These are phyloP conservation scores for Schizosaccharomyces osmophilus DNA, from an alignment of 805 yeast species.

Conservation along the genomic window DNA sequence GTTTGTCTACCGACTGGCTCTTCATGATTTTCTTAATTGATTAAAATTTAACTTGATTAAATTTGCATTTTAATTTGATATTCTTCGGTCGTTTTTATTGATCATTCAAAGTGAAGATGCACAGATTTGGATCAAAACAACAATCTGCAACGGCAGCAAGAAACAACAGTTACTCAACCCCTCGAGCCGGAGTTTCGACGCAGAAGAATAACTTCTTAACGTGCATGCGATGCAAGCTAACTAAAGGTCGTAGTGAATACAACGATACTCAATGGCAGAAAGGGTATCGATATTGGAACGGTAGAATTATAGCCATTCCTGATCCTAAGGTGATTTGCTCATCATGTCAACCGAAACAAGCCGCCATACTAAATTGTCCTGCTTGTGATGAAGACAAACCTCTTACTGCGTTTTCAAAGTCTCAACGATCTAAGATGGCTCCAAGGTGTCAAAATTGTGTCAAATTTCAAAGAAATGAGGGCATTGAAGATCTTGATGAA, in stretches of 20 bases:
- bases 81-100: no score
- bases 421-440: not conserved
- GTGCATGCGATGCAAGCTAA: not conserved
- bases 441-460: not conserved
- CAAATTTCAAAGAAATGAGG: not conserved
- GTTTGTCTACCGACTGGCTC: no score
- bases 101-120: no score
- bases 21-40: no score
- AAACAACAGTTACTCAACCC: no score
- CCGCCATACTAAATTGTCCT: not conserved
- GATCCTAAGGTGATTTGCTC: not conserved
- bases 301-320: not conserved
- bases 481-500: not conserved
- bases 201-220: not conserved
- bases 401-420: not conserved
- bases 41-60: no score
- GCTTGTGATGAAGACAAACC: not conserved
- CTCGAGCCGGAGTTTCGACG: no score
- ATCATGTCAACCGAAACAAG: not conserved
- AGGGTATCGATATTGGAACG: not conserved
- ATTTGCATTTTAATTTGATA: no score
- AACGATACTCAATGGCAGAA: not conserved
- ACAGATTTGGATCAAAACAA: no score
- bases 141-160: no score
- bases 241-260: not conserved